Percentiles rank a stretch among this genome's conserved stretches.
These are phyloP conservation scores for Zygosaccharomyces pseudorouxii DNA, from an alignment of 805 yeast genomes.

Conservation along the genomic window DNA sequence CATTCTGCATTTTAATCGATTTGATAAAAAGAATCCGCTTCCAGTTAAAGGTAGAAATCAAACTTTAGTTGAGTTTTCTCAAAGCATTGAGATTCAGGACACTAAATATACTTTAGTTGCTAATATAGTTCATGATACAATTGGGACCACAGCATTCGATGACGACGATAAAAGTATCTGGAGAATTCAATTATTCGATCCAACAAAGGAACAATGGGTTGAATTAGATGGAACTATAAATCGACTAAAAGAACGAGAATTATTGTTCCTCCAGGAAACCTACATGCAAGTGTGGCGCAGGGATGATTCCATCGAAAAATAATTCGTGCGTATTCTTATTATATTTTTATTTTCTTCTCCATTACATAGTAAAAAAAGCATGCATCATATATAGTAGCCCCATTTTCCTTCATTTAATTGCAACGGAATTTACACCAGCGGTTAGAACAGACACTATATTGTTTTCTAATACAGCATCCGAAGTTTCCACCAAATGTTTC, in stretches of 20 bases:
- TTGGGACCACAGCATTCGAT: conserved; percentile 18
- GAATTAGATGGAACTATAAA: conserved; percentile 52
- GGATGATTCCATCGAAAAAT: background rate
- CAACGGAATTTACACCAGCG: conserved; percentile 84
- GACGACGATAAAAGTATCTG: conserved; percentile 38
- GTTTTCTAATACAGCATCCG: conserved; percentile 80
- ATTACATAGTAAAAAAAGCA: background rate
- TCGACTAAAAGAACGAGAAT: conserved; percentile 47
- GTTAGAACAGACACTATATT: conserved; percentile 84
- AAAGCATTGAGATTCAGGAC: conserved; percentile 32
- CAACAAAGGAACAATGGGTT: conserved; percentile 47
- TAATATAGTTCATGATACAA: conserved; percentile 43
- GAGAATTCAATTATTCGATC: conserved; percentile 47
- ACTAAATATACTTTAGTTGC: conserved; percentile 42
- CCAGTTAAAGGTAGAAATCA: conserved; percentile 46
- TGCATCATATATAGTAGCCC: conserved; percentile 5
- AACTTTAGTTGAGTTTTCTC: conserved; percentile 59
- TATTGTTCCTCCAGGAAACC: conserved; percentile 57
- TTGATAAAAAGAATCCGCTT: conserved; percentile 34
- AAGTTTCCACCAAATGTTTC: conserved; percentile 89
- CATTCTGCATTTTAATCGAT: conserved; percentile 54
- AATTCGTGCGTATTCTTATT: background rate
- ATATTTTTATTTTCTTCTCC: background rate
- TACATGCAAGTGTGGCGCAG: conserved; percentile 66
- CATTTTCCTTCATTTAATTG: conserved; percentile 54